phyloP scores from a whole-genome alignment of 2,329 filamentous ascomycete species.

The Chaetomium sp. region DNA sequence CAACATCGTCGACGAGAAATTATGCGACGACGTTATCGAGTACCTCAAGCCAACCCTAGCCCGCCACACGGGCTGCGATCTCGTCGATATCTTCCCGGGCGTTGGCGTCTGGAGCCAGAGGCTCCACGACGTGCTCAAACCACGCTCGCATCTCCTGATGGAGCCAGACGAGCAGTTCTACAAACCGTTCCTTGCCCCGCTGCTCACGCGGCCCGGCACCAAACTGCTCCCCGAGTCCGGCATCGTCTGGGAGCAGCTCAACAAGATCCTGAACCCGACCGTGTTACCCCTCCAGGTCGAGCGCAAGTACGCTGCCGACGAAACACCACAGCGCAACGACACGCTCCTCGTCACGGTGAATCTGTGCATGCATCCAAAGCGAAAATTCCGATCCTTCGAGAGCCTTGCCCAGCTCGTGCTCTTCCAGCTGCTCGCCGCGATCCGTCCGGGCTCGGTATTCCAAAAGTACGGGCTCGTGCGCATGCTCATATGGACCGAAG shows the following conservation, averaged over 20 bases:
- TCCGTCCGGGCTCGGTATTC: constrained; percentile 62
- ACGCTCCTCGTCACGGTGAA: constrained; percentile 74
- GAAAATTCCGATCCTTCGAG: constrained; percentile 53
- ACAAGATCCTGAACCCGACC: constrained; percentile 52
- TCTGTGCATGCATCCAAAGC: constrained; percentile 57
- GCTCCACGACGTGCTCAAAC: constrained; percentile 73
- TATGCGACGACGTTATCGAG: constrained; percentile 68
- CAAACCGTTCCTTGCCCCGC: constrained; percentile 59
- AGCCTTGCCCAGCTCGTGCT: constrained; percentile 61
- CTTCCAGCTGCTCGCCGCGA: constrained; percentile 62
- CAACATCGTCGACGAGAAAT: constrained; percentile 54
- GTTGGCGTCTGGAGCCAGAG: constrained; percentile 75
- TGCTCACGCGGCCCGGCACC: constrained; percentile 54
- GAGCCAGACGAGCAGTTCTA: constrained; percentile 68
- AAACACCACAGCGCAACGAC: constrained; percentile 61
- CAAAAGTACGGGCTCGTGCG: constrained; percentile 78
- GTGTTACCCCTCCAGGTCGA: constrained; percentile 58
- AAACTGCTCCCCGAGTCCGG: constrained; percentile 58
- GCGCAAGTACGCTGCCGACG: constrained; percentile 42
- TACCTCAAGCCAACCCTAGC: constrained; percentile 70
- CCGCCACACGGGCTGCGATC: constrained; percentile 74
- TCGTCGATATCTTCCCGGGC: constrained; percentile 86
- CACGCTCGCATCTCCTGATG: constrained; percentile 80
- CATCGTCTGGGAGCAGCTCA: constrained; percentile 62
- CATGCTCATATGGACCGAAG: constrained; percentile 72